Conservation (phyloP, 1,139 yeast genomes). For the Zygosaccharomyces pseudobailii region DNA sequence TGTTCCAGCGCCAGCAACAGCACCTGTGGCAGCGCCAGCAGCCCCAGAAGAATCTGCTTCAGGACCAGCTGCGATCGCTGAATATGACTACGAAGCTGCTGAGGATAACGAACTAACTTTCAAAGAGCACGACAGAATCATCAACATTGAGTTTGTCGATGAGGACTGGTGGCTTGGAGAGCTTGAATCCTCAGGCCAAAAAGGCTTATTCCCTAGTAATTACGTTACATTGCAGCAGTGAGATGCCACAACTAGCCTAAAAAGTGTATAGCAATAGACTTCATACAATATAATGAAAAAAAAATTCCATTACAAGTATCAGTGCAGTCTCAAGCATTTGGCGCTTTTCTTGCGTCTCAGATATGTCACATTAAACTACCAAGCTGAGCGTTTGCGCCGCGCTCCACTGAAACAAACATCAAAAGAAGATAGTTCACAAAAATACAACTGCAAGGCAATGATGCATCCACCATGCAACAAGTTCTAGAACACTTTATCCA, state of each 20-base stretch:
- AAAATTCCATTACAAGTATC: not conserved
- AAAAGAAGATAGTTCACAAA: no score
- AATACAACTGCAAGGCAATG: no score
- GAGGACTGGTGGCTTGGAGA: slow-evolving; percentile 98
- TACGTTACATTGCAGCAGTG: slow-evolving; percentile 53
- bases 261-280: not conserved
- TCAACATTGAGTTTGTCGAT: slow-evolving; percentile 81
- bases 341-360: not conserved
- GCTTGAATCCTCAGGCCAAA: slow-evolving; percentile 54
- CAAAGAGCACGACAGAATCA: slow-evolving; percentile 74
- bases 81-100: slow-evolving; percentile 80
- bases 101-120: slow-evolving; percentile 87
- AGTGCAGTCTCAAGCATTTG: no score
- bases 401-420: no score
- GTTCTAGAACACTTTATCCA: not conserved
- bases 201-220: slow-evolving; percentile 87
- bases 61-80: slow-evolving; percentile 62
- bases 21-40: slow-evolving; percentile 35
- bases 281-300: not conserved
- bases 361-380: not conserved
- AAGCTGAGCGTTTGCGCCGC: not conserved
- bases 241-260: not conserved
- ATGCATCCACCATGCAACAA: not conserved
- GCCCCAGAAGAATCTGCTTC: slow-evolving; percentile 17
- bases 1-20: slow-evolving; percentile 15